A percentile compares a stretch with the other conserved stretches of the same genome.
Evolutionary conservation across 805 yeast species (phyloP).

Genomic region (Candida yuanshanica): DNA sequence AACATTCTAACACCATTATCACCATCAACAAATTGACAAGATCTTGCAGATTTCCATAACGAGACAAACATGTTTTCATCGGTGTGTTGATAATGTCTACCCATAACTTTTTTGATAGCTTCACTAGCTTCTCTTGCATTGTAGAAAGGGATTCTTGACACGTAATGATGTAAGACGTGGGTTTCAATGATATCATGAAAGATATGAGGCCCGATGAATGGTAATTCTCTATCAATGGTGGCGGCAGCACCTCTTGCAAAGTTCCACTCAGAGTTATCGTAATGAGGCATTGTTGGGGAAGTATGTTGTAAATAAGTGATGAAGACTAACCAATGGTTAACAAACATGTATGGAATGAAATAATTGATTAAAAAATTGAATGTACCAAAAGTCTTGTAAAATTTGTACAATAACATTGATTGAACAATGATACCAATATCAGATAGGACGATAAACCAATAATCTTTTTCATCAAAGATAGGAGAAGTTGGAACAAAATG

Average conservation of each 20-base stretch:
- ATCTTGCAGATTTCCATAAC: slow-evolving; percentile 57
- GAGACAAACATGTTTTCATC: slow-evolving; percentile 71
- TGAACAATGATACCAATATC: slow-evolving; percentile 66
- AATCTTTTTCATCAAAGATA: slow-evolving; percentile 67
- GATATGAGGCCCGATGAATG: slow-evolving; percentile 69
- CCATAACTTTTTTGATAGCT: slow-evolving; percentile 80
- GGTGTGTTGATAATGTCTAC: slow-evolving; percentile 62
- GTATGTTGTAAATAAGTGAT: slow-evolving; percentile 84
- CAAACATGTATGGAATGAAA: slow-evolving; percentile 71
- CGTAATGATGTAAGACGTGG: slow-evolving; percentile 82
- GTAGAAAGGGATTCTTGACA: slow-evolving; percentile 81
- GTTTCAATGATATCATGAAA: slow-evolving; percentile 91
- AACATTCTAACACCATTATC: slow-evolving; percentile 67
- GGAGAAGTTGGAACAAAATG: slow-evolving; percentile 75
- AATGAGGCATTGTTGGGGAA: slow-evolving; percentile 75
- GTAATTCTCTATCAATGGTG: slow-evolving; percentile 80
- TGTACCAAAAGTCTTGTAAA: slow-evolving; percentile 58
- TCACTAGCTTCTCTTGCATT: slow-evolving; percentile 76
- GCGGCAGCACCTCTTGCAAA: slow-evolving; percentile 90
- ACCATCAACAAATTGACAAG: slow-evolving; percentile 72
- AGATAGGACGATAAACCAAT: slow-evolving; percentile 62
- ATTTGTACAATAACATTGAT: slow-evolving; percentile 46
- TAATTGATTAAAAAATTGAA: slow-evolving; percentile 63
- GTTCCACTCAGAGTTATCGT: slow-evolving; percentile 70
- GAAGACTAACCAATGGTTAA: slow-evolving; percentile 87